Evolutionary conservation across 257 asterid species (phyloP).

Genomic region (Solanum lignicaule): DNA sequence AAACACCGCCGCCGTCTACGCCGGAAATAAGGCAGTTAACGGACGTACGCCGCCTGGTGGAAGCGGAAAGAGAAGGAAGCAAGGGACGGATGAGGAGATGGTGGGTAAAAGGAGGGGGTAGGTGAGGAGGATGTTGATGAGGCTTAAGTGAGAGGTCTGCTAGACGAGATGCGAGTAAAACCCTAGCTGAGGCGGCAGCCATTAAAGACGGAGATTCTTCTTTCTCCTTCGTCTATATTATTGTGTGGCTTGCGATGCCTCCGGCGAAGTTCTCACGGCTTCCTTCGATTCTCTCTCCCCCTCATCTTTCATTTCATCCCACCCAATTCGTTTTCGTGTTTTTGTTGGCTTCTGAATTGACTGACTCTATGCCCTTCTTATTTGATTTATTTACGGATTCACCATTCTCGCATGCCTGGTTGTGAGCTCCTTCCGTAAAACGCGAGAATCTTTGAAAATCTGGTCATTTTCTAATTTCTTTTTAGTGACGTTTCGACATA

Average conservation of each 20-base stretch:
- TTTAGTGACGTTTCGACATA: neutral
- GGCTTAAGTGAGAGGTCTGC: conserved; percentile 35
- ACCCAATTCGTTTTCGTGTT: conserved; percentile 18
- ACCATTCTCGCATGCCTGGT: conserved; percentile 11
- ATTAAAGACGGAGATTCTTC: conserved; percentile 5
- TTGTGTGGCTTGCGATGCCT: conserved; percentile 9
- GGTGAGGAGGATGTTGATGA: conserved; percentile 26
- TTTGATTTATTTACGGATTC: conserved; percentile 36
- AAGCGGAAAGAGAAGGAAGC: conserved; percentile 19
- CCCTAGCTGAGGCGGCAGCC: conserved; percentile 60
- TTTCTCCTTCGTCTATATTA: neutral
- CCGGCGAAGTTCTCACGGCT: conserved; percentile 28
- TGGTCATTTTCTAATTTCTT: neutral
- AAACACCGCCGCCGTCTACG: conserved; percentile 92
- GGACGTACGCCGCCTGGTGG: neutral
- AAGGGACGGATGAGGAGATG: conserved; percentile 42
- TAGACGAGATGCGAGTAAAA: conserved; percentile 42
- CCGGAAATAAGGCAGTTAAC: conserved; percentile 67
- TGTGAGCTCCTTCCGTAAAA: neutral
- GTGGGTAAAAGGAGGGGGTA: conserved; percentile 11
- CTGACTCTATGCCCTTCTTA: conserved; percentile 8
- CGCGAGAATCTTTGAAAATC: neutral
- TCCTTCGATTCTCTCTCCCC: conserved; percentile 12
- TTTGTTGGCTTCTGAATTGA: conserved; percentile 20
- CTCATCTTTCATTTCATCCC: conserved; percentile 20